Evolutionary conservation across 345 rosid genomes (phyloP), one percentile per base, ranked within the genome.

Genomic region (Barbarea vulgaris): DNA sequence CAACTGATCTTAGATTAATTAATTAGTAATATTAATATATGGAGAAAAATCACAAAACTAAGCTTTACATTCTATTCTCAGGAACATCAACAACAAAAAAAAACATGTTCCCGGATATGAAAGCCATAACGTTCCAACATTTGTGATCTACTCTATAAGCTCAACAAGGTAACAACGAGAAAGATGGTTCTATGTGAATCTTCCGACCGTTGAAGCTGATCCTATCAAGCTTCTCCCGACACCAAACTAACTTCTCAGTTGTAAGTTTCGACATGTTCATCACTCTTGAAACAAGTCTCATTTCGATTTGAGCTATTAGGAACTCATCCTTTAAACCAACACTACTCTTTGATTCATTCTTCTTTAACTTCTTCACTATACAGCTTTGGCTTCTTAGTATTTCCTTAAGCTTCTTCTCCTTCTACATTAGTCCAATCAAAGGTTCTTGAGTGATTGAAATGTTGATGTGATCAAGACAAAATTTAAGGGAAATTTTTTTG

Each of bases 221-320:
- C 65, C 73, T 79, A 3, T 75, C 73, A 62, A 95, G 83, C 73
- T 95, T 92, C 76, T 87, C 91, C 24, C 31, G 77, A 39, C 98
- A 95, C 98, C 99, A 95, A 0, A 80, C 63, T n/a, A 90, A 53
- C 79, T 92, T 93, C 67, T 86, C 91, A 7, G 83, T 80, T 3
- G 80, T 81, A 15, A 92, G 79, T 37, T 79, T 87, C 12, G 81
- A 82, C 91, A 90, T 89, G 79, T 75, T 84, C 36, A 87, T 81
- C 33, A 89, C 96, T 66, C 97, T 87, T 37, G 87, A 83, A 64
- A 92, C 60, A 55, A 95, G 34, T 70, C 83, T 90, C 60, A 90
- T 14, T 42, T 95, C 99, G 1, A 90, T 80, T 65, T 81, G 83
- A 69, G 88, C 81, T 34, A 85, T 61, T 42, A 92, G 60, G 70